Evolutionary conservation across 495 filamentous ascomycete species (phyloP).

Genomic region (Penicillium steckii): DNA sequence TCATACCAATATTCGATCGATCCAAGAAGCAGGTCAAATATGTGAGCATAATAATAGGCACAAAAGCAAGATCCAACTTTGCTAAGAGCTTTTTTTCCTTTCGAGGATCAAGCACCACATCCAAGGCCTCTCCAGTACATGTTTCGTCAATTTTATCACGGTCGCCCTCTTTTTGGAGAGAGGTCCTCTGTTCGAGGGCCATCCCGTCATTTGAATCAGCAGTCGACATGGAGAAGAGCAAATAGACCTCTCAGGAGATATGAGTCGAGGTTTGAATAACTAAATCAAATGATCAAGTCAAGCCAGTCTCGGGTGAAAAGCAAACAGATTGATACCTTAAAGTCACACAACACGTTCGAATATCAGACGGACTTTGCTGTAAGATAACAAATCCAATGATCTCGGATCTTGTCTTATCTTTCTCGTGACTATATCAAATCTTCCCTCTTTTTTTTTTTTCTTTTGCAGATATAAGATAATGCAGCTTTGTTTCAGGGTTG

Average conservation of each 20-base stretch:
- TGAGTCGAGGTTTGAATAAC: too few species aligned
- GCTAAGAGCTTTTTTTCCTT: constrained; percentile 38
- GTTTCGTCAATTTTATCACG: constrained; percentile 7
- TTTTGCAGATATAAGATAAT: too few species aligned
- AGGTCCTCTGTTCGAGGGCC: constrained; percentile 13
- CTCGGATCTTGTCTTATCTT: neutral
- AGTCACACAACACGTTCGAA: neutral
- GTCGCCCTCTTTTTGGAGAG: constrained; percentile 14
- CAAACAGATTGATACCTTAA: too few species aligned
- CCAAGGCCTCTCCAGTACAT: constrained; percentile 15
- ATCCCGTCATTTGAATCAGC: neutral
- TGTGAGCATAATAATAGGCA: constrained; percentile 48
- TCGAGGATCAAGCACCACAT: constrained; percentile 29
- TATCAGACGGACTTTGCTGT: neutral
- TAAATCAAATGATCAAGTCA: neutral
- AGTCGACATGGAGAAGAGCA: neutral
- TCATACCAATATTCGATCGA: constrained; percentile 45
- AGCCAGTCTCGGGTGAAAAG: neutral
- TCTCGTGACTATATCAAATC: neutral
- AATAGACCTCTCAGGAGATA: too few species aligned
- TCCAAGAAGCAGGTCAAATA: constrained; percentile 48
- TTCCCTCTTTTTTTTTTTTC: too few species aligned
- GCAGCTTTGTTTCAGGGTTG: neutral
- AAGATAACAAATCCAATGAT: neutral
- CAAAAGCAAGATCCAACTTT: constrained; percentile 45